Evolutionary conservation across 352 stramenopile species (phyloP).

Genomic region (Globisporangium spinosum): DNA sequence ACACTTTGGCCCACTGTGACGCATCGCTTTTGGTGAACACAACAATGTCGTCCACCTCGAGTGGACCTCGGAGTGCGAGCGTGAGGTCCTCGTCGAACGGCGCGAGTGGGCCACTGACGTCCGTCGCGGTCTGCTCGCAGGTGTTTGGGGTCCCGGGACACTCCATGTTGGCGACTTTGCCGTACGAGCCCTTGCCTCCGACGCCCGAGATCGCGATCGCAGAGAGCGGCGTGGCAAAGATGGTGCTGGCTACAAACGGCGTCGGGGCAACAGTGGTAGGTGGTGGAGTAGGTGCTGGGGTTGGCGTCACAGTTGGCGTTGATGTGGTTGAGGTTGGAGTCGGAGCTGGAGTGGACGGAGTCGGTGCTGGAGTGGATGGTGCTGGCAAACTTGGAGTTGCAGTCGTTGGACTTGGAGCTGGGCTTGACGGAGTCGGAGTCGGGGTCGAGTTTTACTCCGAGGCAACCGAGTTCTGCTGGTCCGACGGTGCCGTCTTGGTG

Average conservation of each 20-base stretch:
- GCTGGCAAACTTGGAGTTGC: background rate
- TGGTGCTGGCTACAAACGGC: constrained; percentile 1
- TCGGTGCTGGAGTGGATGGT: background rate
- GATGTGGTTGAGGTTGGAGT: background rate
- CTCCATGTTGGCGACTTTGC: constrained; percentile 31
- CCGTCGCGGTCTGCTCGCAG: constrained; percentile 23
- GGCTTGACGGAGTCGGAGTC: background rate
- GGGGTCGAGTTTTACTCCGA: background rate
- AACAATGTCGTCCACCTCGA: constrained; percentile 38
- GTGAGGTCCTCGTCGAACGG: constrained; percentile 48
- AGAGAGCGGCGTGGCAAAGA: constrained; percentile 3
- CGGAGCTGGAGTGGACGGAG: background rate
- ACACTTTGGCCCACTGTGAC: constrained; percentile 24
- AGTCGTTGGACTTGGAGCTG: background rate
- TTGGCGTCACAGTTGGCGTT: constrained; percentile 3
- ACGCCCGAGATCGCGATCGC: constrained; percentile 28
- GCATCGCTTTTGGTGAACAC: constrained; percentile 27
- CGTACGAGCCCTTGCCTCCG: constrained; percentile 28
- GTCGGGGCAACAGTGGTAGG: background rate
- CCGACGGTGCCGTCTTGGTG: background rate
- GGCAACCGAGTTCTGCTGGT: background rate
- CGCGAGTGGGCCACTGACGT: constrained; percentile 28
- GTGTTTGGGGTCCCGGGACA: constrained; percentile 16
- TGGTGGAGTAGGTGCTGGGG: background rate
- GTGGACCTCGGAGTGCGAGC: constrained; percentile 34